Evolutionary conservation across 768 basidiomycete genomes (phyloP), one percentile per base, ranked within the genome.

Genomic region (Lactarius tabidus): DNA sequence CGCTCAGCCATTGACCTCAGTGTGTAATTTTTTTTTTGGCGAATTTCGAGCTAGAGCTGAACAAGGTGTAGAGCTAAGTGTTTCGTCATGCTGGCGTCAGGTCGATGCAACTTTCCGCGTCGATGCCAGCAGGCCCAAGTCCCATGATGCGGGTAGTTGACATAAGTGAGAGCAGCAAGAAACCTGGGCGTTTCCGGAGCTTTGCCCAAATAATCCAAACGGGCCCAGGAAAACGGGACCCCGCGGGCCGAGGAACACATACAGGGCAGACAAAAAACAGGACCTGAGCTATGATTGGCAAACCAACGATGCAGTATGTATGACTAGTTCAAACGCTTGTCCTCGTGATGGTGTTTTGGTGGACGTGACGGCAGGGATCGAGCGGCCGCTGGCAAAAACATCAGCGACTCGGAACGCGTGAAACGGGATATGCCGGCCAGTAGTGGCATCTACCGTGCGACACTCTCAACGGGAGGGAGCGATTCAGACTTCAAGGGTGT

Each of bases 161-260:
- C 60, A 57, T 61, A 54, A 57, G 60, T 43, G 45, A 57, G 60
- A 31, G 39, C 18, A 33, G n/a, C 23, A 17, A 48, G 36, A 23
- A 39, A 28, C 14, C 2, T 23, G 55, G 55, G 18, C 57, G 39
- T n/a, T 58, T 62, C 61, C 48, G 60, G 36, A 36, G 38, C 60
- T 26, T 62, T 58, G 17, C 65, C 60, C 33, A 14, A 66, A 62
- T 58, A 57, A 62, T 58, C 60, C 45, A 66, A 17, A 29, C 8
- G 1, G 10, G 52, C 57, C 61, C 65, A 54, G 17, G 39, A 61
- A 36, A 45, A 33, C 52, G 65, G 64, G 39, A 3, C 8, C 28
- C 60, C 36, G 51, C 60, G 65, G 65, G 4, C 56, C 57, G 61
- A 62, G 65, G 57, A 36, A 15, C 7, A 29, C 36, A 28, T 23